These are phyloP conservation scores for Lepiota venenata DNA, from an alignment of 768 basidiomycete genomes.

Conservation along the genomic window DNA sequence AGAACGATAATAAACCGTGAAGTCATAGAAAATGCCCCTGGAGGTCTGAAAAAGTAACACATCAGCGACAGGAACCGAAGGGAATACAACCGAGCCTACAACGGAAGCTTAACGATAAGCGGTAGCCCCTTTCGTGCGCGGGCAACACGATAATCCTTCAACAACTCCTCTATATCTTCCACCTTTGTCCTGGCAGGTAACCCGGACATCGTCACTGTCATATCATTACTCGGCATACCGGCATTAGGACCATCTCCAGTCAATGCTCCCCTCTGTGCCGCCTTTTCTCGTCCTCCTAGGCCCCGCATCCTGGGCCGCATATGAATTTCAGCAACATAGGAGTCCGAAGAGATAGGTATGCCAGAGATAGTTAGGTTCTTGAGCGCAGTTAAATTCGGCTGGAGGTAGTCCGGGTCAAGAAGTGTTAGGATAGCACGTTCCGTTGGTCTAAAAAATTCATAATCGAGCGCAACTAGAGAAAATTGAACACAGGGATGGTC, in stretches of 20 bases:
- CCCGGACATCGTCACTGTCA: conserved; percentile 57
- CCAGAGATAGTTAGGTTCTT: conserved; percentile 44
- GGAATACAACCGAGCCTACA: conserved; percentile 34
- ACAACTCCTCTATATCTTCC: conserved; percentile 31
- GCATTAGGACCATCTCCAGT: conserved; percentile 48
- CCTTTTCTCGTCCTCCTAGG: conserved; percentile 26
- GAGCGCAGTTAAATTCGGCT: conserved; percentile 38
- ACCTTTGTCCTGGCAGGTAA: conserved; percentile 46
- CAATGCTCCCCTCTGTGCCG: conserved; percentile 20
- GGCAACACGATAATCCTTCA: conserved; percentile 45
- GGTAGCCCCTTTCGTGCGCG: conserved; percentile 31
- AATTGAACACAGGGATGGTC: neutral
- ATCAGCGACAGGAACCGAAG: neutral
- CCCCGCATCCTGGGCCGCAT: conserved; percentile 19
- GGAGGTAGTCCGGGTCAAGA: conserved; percentile 40
- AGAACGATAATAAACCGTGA: conserved; percentile 57
- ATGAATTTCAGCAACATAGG: neutral
- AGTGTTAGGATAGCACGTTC: conserved; percentile 58
- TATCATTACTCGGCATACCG: conserved; percentile 44
- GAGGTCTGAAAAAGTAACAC: conserved; percentile 23
- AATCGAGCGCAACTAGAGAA: conserved; percentile 51
- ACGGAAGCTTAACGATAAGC: conserved; percentile 46
- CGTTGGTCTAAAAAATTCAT: conserved; percentile 57
- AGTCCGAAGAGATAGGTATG: conserved; percentile 12
- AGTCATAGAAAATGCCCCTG: conserved; percentile 37